Evolutionary conservation across 352 stramenopile genomes (phyloP), one percentile per base, ranked within the genome.

Genomic region (Pythium monospermum): DNA sequence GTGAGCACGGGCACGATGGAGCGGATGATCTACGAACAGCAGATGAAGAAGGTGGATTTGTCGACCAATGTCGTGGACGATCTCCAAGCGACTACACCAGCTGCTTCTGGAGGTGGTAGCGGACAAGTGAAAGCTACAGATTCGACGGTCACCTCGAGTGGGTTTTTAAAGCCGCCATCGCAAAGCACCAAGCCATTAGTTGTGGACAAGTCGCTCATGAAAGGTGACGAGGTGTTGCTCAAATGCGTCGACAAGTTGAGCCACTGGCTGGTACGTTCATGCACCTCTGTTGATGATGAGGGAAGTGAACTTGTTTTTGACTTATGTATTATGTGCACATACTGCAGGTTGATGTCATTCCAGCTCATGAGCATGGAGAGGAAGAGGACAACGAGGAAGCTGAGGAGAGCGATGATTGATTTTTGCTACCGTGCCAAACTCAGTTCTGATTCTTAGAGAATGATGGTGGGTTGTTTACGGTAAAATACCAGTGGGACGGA

Each of bases 1-100:
- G 87, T 97, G 32, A 90, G 86, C 46, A 89, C 84, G 16, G 88
- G 87, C 16, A 97, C 91, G 15, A 95, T 97, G 68, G 91, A 97
- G 70, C 76, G 89, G 26, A 94, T 90, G 68, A 94, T 96, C 49
- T 95, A 94, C 62, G 76, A 92, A 49, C 85, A 94, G 61, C 87
- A 96, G 57, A 85, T 87, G 64, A 93, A 91, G 44, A 93, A 93
- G 57, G 73, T 91, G 19, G 73, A 87, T 44, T 49, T 93, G 26
- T 91, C 79, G 10, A 84, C 75, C 38, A 81, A 71, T 35, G 77
- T 93, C 5, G 73, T 93, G 11, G 83, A 93, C 53, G 75, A 80
- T n/a, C n/a, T n/a, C n/a, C 28, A 54, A 76, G 26, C 36, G 54
- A 21, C 42, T 53, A 31, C 15, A 46, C 37, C 19, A 37, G 42